Percentiles rank a stretch among this genome's conserved stretches.
phyloP scores from a whole-genome alignment of 352 stramenopile genomes.

The Pythium myriotylum region DNA sequence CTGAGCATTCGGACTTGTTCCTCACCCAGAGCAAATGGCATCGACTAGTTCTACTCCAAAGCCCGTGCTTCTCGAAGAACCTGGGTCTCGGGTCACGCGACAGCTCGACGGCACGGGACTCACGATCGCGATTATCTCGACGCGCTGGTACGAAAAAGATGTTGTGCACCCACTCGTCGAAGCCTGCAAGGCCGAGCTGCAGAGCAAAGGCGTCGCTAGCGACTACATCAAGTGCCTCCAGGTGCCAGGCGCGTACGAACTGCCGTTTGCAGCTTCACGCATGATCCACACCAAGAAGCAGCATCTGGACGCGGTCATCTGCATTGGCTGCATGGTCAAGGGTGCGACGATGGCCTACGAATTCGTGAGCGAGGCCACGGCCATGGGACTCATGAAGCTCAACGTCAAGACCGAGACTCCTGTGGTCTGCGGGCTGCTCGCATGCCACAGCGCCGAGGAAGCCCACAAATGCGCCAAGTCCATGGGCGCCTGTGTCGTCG shows the following conservation, averaged over 20 bases:
- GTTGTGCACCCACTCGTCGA: slow-evolving; percentile 48
- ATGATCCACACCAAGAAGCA: slow-evolving; percentile 72
- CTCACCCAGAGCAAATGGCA: neutral
- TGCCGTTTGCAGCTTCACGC: slow-evolving; percentile 91
- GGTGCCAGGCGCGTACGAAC: slow-evolving; percentile 94
- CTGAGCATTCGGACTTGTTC: slow-evolving; percentile 1
- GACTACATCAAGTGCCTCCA: slow-evolving; percentile 55
- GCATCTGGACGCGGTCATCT: slow-evolving; percentile 95
- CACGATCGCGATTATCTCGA: slow-evolving; percentile 57
- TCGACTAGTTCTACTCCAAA: neutral
- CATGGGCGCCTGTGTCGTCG: slow-evolving; percentile 24
- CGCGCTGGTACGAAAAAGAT: slow-evolving; percentile 63
- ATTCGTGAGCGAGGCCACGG: slow-evolving; percentile 95
- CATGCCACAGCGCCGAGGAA: slow-evolving; percentile 92
- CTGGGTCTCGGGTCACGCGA: neutral
- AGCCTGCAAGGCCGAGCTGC: slow-evolving; percentile 55
- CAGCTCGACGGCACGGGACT: slow-evolving; percentile 32
- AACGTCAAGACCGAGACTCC: slow-evolving; percentile 89
- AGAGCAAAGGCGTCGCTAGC: slow-evolving; percentile 54
- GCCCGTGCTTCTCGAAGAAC: slow-evolving; percentile 19
- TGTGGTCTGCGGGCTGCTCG: slow-evolving; percentile 91
- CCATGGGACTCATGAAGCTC: slow-evolving; percentile 96
- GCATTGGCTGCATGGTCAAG: slow-evolving; percentile 94
- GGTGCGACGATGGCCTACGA: slow-evolving; percentile 97
- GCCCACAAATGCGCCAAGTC: slow-evolving; percentile 76